Evolutionary conservation across 1,284 basidiomycete genomes (phyloP).

Genomic region (Ustilago hordei): DNA sequence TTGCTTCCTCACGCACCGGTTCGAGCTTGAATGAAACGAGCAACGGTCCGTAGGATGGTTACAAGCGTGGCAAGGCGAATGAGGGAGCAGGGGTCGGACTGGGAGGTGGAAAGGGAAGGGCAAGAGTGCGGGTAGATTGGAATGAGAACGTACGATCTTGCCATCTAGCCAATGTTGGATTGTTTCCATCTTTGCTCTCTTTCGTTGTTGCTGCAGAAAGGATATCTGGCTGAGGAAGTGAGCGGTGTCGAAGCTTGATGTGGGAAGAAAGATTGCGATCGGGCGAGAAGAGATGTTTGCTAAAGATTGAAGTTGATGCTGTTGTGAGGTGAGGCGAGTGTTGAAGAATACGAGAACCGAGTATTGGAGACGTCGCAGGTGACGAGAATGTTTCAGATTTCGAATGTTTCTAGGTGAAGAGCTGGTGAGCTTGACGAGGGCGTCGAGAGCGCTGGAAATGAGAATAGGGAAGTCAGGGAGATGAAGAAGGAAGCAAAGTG

Average conservation of each 20-base stretch:
- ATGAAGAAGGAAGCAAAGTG: too few species aligned
- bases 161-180: slow-evolving; percentile 42
- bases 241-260: too few species aligned
- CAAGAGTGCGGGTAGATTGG: background rate
- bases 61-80: background rate
- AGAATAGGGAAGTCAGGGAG: background rate
- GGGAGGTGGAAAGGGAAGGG: background rate
- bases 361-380: background rate
- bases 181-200: slow-evolving; percentile 29
- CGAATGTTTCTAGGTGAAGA: too few species aligned
- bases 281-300: too few species aligned
- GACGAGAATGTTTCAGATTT: background rate
- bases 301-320: too few species aligned
- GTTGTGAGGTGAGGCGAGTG: too few species aligned
- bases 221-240: background rate
- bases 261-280: too few species aligned
- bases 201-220: background rate
- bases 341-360: too few species aligned
- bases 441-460: background rate
- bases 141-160: slow-evolving; percentile 31
- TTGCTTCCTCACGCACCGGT: too few species aligned
- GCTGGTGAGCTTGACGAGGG: background rate
- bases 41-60: background rate
- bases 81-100: background rate
- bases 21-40: too few species aligned